These are phyloP conservation scores for Pichia sporocuriosa DNA, from an alignment of 805 yeast species.

Conservation along the genomic window DNA sequence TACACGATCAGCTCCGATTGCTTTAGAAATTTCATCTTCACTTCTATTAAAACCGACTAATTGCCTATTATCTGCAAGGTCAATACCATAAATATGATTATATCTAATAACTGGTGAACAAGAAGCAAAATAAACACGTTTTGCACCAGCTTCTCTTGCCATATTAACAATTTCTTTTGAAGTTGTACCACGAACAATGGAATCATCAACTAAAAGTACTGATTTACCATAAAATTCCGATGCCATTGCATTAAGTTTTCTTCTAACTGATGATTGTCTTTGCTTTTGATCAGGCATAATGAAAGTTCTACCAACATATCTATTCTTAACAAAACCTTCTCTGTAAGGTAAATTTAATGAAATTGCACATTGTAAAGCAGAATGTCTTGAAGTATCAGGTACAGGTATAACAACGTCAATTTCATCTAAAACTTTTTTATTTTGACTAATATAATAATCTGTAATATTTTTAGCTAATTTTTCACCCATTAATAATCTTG, in stretches of 20 bases:
- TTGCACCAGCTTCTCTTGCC: conserved; percentile 99
- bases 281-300: conserved; percentile 98
- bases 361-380: conserved; percentile 89
- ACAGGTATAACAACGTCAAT: conserved; percentile 97
- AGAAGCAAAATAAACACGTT: conserved; percentile 89
- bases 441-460: conserved; percentile 31
- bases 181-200: conserved; percentile 96
- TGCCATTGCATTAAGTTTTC: conserved; percentile 94
- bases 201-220: conserved; percentile 90
- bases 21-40: conserved; percentile 67
- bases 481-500: conserved; percentile 90
- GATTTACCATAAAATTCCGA: conserved; percentile 80
- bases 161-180: conserved; percentile 91
- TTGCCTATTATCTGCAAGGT: conserved; percentile 91
- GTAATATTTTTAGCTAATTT: conserved; percentile 72
- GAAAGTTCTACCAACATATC: conserved; percentile 96
- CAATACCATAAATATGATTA: conserved; percentile 96
- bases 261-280: conserved; percentile 86
- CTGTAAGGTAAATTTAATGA: conserved; percentile 76
- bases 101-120: conserved; percentile 97
- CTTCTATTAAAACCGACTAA: conserved; percentile 79
- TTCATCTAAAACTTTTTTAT: conserved; percentile 41
- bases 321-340: conserved; percentile 94
- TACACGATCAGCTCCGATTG: conserved; percentile 85
- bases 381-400: conserved; percentile 96